Evolutionary conservation across 1,284 basidiomycete genomes (phyloP).

Genomic region (Schizopora paradoxa): DNA sequence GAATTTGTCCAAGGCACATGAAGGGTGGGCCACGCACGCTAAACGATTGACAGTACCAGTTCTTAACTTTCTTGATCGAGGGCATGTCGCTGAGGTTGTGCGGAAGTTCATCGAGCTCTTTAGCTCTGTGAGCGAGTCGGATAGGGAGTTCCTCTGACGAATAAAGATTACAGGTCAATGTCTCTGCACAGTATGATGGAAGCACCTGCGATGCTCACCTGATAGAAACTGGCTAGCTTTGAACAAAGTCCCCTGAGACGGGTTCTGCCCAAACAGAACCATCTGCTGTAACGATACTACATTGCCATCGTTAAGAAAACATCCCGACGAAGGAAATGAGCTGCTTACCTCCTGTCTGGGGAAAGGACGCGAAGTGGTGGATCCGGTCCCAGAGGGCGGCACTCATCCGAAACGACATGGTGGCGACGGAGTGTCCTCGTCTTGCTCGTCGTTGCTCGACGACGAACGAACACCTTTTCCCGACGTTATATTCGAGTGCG

Average conservation of each 20-base stretch:
- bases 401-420: slow-evolving; percentile 59
- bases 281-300: slow-evolving; percentile 91
- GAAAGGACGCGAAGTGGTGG: slow-evolving; percentile 91
- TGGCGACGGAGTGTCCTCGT: not conserved
- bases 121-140: slow-evolving; percentile 91
- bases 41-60: slow-evolving; percentile 99
- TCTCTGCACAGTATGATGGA: slow-evolving; percentile 1
- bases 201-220: slow-evolving; percentile 37
- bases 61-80: slow-evolving; percentile 91
- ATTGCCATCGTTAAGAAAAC: slow-evolving; percentile 1
- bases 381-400: slow-evolving; percentile 88
- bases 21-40: slow-evolving; percentile 56
- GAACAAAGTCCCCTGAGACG: slow-evolving; percentile 81
- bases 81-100: slow-evolving; percentile 91
- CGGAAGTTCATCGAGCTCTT: slow-evolving; percentile 93
- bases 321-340: not conserved
- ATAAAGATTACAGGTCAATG: not conserved
- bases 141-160: slow-evolving; percentile 84
- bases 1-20: not conserved
- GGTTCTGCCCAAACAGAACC: slow-evolving; percentile 85
- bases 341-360: slow-evolving; percentile 80
- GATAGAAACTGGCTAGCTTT: slow-evolving; percentile 81
- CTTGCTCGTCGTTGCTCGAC: no score
- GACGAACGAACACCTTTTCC: no score
- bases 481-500: no score